Percentiles rank a stretch among this genome's conserved stretches.
These are phyloP conservation scores for Aspergillus alliaceus DNA, from an alignment of 2,329 filamentous ascomycete genomes.

Conservation along the genomic window DNA sequence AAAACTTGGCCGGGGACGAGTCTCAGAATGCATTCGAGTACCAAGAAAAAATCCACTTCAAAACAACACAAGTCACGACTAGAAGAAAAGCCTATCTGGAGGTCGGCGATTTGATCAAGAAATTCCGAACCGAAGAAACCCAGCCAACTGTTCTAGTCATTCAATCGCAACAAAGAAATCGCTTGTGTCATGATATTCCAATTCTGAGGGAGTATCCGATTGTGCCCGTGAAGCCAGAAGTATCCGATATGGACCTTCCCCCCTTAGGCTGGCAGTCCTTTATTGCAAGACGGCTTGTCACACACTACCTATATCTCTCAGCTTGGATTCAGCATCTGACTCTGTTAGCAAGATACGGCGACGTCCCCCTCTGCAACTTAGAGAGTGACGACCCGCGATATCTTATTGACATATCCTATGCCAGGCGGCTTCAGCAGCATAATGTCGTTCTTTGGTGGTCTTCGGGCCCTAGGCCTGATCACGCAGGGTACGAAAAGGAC, in stretches of 20 bases:
- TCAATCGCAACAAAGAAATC: constrained; percentile 81
- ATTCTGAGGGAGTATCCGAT: constrained; percentile 81
- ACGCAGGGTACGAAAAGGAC: constrained; percentile 93
- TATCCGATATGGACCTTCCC: constrained; percentile 81
- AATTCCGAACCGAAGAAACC: constrained; percentile 80
- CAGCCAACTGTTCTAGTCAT: constrained; percentile 81
- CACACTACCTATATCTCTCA: constrained; percentile 88
- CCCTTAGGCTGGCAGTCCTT: constrained; percentile 93
- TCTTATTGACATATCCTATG: constrained; percentile 94
- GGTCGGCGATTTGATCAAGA: constrained; percentile 83
- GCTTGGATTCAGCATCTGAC: constrained; percentile 89
- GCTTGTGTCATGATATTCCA: constrained; percentile 81
- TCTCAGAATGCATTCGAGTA: constrained; percentile 85
- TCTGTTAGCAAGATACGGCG: constrained; percentile 84
- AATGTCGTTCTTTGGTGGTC: constrained; percentile 99
- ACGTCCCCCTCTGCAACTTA: constrained; percentile 92
- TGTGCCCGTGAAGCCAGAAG: constrained; percentile 76
- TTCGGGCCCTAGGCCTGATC: constrained; percentile 78
- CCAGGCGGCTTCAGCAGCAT: constrained; percentile 82
- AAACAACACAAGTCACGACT: constrained; percentile 82
- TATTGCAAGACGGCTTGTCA: constrained; percentile 79
- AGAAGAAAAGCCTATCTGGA: constrained; percentile 86
- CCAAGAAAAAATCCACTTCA: constrained; percentile 82
- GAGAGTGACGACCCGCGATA: constrained; percentile 93
- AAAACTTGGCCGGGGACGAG: constrained; percentile 66